Percentiles rank a stretch among this genome's conserved stretches.
These are phyloP conservation scores for Rhodotorula sphaerocarpa DNA, from an alignment of 768 basidiomycete species.

Conservation along the genomic window DNA sequence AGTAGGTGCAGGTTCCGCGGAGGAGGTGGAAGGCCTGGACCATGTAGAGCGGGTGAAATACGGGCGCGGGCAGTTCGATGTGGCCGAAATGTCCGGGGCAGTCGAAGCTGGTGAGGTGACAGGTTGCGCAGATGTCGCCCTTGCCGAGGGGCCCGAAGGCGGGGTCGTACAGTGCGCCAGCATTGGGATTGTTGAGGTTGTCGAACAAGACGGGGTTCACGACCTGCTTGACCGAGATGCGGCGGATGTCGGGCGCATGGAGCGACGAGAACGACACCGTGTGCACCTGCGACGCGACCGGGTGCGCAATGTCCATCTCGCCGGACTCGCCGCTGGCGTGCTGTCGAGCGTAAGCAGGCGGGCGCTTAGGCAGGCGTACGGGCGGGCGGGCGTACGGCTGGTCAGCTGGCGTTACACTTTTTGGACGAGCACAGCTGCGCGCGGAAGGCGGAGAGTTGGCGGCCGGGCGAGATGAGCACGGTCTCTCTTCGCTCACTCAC, in stretches of 20 bases:
- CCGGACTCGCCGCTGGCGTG: not conserved
- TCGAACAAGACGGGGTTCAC: slow-evolving; percentile 87
- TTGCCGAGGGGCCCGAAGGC: slow-evolving; percentile 81
- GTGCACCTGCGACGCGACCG: slow-evolving; percentile 73
- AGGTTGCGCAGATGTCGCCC: slow-evolving; percentile 88
- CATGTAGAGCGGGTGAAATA: slow-evolving; percentile 96
- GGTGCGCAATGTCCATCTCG: slow-evolving; percentile 69
- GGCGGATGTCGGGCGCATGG: slow-evolving; percentile 72
- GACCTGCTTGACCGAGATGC: slow-evolving; percentile 96
- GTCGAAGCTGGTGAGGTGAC: slow-evolving; percentile 80
- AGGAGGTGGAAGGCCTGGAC: slow-evolving; percentile 77
- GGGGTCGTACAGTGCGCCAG: slow-evolving; percentile 89
- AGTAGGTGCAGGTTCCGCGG: slow-evolving; percentile 82
- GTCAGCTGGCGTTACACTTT: too few relatives aligned
- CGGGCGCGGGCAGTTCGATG: slow-evolving; percentile 87
- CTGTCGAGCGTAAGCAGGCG: not conserved
- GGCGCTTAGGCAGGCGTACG: too few relatives aligned
- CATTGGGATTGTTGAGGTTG: slow-evolving; percentile 82
- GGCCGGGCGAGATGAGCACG: too few relatives aligned
- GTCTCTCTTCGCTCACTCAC: too few relatives aligned
- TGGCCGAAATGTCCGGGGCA: slow-evolving; percentile 99
- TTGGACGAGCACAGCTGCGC: too few relatives aligned
- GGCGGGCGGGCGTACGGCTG: not conserved
- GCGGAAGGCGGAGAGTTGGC: too few relatives aligned
- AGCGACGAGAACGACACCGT: slow-evolving; percentile 90